phyloP scores from a whole-genome alignment of 176 grass and related monocot genomes.

The Paspalum notatum region DNA sequence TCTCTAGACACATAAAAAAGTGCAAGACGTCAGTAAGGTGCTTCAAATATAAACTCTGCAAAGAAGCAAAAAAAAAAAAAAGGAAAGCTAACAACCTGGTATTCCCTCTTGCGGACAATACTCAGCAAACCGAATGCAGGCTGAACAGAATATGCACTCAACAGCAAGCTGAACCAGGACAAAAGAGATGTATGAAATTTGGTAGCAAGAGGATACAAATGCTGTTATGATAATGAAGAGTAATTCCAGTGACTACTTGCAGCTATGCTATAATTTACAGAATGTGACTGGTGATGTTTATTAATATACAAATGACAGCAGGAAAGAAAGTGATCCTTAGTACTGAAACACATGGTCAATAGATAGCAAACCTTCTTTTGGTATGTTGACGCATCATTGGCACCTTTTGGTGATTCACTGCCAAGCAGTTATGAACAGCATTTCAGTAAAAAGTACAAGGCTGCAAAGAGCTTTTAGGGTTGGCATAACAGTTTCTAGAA shows the following conservation, averaged over 20 bases:
- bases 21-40: constrained; percentile 37
- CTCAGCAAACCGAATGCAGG: constrained; percentile 91
- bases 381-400: constrained; percentile 85
- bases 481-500: not conserved
- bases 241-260: constrained; percentile 3
- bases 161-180: constrained; percentile 77
- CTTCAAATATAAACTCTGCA: constrained; percentile 8
- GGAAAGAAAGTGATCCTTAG: constrained; percentile 27
- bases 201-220: constrained; percentile 30
- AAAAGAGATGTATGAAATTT: constrained; percentile 29
- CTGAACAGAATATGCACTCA: constrained; percentile 98
- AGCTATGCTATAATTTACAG: not conserved
- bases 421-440: constrained; percentile 42
- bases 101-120: constrained; percentile 97
- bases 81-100: constrained; percentile 60
- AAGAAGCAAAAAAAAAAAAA: constrained; percentile 34
- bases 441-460: constrained; percentile 38
- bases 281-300: not conserved
- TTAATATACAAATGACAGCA: not conserved
- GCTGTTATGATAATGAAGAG: constrained; percentile 13
- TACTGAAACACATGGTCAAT: constrained; percentile 33
- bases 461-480: not conserved
- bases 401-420: constrained; percentile 97
- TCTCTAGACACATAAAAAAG: constrained; percentile 70
- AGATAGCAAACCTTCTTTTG: constrained; percentile 85